Conservation (phyloP, 1,139 yeast genomes). For the Kodamaea ohmeri region DNA sequence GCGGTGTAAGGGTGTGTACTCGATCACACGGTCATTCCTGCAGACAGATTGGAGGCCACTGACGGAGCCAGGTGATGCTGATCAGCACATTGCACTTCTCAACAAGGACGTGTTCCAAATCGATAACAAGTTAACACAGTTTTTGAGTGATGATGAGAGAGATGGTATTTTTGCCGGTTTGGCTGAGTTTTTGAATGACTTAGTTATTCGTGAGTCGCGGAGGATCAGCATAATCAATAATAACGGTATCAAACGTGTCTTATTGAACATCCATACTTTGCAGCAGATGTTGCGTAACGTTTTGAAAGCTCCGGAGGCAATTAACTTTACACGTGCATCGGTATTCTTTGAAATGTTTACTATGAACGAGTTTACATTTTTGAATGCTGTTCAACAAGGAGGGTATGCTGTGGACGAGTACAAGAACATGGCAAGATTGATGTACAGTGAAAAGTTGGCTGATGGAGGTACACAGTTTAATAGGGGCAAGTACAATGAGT, state of each 20-base stretch:
- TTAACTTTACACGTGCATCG: slow-evolving; percentile 57
- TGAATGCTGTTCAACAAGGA: slow-evolving; percentile 23
- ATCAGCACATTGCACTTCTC: slow-evolving; percentile 55
- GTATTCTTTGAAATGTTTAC: slow-evolving; percentile 58
- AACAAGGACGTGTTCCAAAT: slow-evolving; percentile 56
- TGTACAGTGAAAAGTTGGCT: slow-evolving; percentile 48
- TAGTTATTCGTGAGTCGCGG: slow-evolving; percentile 60
- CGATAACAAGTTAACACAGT: slow-evolving; percentile 40
- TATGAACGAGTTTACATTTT: slow-evolving; percentile 36
- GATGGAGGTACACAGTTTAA: slow-evolving; percentile 44
- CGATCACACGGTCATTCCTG: slow-evolving; percentile 48
- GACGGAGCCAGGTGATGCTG: slow-evolving; percentile 63
- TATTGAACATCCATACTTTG: slow-evolving; percentile 66
- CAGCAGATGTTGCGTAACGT: slow-evolving; percentile 75
- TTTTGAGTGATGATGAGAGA: slow-evolving; percentile 28
- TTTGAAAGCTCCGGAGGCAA: slow-evolving; percentile 53
- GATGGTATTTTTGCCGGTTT: slow-evolving; percentile 50
- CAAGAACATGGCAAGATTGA: slow-evolving; percentile 41
- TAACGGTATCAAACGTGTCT: slow-evolving; percentile 65
- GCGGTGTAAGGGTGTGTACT: slow-evolving; percentile 59
- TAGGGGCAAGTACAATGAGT: slow-evolving; percentile 39
- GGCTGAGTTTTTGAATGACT: slow-evolving; percentile 53
- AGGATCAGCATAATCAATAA: slow-evolving; percentile 55
- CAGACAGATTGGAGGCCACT: slow-evolving; percentile 44
- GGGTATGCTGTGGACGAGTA: slow-evolving; percentile 29